Evolutionary conservation across 768 basidiomycete genomes (phyloP), one percentile per base, ranked within the genome.

Genomic region (Crassisporium funariophilum): DNA sequence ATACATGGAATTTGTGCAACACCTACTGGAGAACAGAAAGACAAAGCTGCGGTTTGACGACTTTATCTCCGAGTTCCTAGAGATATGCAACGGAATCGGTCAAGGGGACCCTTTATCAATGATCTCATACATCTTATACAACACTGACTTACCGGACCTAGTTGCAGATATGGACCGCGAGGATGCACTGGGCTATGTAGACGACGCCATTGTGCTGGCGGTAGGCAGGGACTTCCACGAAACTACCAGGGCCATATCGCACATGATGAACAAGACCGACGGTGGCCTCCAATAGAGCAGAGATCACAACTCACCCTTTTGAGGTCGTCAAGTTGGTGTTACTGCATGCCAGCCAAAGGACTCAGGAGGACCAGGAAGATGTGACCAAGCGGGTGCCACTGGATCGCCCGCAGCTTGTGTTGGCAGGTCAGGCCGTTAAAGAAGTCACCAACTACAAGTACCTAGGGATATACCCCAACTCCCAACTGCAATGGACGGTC

Each of bases 111-210:
- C 57, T 1, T 39, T 59, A 1, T 62, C 61, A 0, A 55, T 57
- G 54, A 44, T 66, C 7, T 19, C 57, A 5, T 64, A 64, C 27
- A 53, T 64, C 4, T 40, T 63, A 17, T 66, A 64, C 52, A 64
- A 64, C 46, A 44, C 41, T 25, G 60, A 56, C 31, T 44, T 58
- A 10, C 27, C 58, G 0, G 35, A 51, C 4, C n/a, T n/a, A n/a
- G 10, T 55, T 16, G 21, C 44, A 15, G 23, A 43, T 22, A 6
- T 10, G 8, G n/a, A 5, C 1, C 17, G 50, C 15, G 56, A 56
- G 31, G 22, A 41, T 1, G 41, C 63, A 1, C 41, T 63, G 1
- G 61, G 59, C 0, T 73, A 62, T 16, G 62, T 70, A 0, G 64
- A 73, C 15, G 58, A 72, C 35, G 55, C 53, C 0, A 56, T 55